Conservation (phyloP, 768 basidiomycete species). For the Asterophora parasitica region DNA sequence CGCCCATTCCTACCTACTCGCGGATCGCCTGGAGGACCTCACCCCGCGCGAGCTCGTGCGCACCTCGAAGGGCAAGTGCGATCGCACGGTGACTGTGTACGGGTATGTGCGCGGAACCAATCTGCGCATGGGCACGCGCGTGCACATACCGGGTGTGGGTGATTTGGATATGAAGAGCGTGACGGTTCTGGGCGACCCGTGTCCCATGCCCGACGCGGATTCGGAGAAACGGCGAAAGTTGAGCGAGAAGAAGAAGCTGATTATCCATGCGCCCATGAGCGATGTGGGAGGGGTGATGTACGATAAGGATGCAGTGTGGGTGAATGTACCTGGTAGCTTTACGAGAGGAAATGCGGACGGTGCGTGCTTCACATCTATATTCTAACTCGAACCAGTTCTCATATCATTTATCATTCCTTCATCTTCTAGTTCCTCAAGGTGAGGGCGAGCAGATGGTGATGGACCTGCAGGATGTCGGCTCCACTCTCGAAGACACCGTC, state of each 20-base stretch:
- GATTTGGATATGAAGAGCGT: constrained; percentile 78
- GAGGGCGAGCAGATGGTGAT: constrained; percentile 99
- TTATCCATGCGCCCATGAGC: constrained; percentile 98
- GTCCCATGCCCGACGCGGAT: constrained; percentile 87
- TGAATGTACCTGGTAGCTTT: constrained; percentile 96
- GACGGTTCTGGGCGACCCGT: constrained; percentile 83
- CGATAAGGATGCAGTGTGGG: constrained; percentile 97
- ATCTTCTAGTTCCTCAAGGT: constrained; percentile 61
- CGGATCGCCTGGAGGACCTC: constrained; percentile 91
- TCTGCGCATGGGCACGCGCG: constrained; percentile 64
- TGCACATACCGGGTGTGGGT: constrained; percentile 94
- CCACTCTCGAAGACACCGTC: constrained; percentile 82
- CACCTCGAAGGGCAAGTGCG: constrained; percentile 77
- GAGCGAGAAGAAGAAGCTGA: constrained; percentile 89
- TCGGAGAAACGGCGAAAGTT: constrained; percentile 89
- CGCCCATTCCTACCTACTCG: constrained; percentile 89
- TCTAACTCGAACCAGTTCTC: not conserved
- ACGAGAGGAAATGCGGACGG: constrained; percentile 69
- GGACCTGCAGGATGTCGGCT: constrained; percentile 82
- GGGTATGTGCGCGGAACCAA: constrained; percentile 94
- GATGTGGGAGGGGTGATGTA: constrained; percentile 95
- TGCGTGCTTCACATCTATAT: constrained; percentile 24
- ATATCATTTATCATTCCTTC: constrained; percentile 2
- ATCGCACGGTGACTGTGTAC: constrained; percentile 90
- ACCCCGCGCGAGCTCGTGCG: constrained; percentile 84